A percentile compares a stretch with the other conserved stretches of the same genome.
Conservation (phyloP, 2,329 filamentous ascomycete species). For the Truncatella angustata region DNA sequence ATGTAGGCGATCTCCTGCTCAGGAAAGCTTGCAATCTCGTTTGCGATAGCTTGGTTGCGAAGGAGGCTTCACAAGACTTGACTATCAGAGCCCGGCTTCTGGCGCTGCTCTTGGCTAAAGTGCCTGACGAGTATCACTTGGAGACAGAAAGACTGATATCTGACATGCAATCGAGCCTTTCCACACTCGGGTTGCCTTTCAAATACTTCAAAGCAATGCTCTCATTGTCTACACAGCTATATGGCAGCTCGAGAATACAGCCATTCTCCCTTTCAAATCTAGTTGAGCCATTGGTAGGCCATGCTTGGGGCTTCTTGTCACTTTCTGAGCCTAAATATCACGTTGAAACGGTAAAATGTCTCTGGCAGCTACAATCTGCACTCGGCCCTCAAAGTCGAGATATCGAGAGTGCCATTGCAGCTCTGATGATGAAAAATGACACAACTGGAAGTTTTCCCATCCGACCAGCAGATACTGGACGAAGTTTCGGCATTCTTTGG, state of each 20-base stretch:
- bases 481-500: conserved; percentile 76
- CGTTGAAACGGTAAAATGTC: conserved; percentile 81
- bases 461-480: conserved; percentile 58
- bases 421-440: conserved; percentile 61
- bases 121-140: conserved; percentile 40
- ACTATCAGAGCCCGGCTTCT: conserved; percentile 60
- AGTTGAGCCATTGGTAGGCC: conserved; percentile 65
- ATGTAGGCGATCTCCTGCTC: conserved; percentile 62
- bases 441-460: conserved; percentile 44
- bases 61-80: conserved; percentile 44
- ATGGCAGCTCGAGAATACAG: conserved; percentile 51
- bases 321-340: conserved; percentile 88
- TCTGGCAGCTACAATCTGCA: conserved; percentile 81
- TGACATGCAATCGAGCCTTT: conserved; percentile 49
- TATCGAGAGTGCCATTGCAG: conserved; percentile 75
- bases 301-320: conserved; percentile 78
- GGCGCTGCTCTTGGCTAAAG: conserved; percentile 55
- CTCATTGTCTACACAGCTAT: conserved; percentile 56
- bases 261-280: conserved; percentile 56
- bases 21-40: conserved; percentile 55
- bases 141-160: conserved; percentile 47
- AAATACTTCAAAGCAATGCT: conserved; percentile 56
- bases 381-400: conserved; percentile 67
- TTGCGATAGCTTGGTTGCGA: conserved; percentile 43
- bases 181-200: conserved; percentile 43